Conservation (phyloP, 169 alveolate species). For the Eimeria maxima region DNA sequence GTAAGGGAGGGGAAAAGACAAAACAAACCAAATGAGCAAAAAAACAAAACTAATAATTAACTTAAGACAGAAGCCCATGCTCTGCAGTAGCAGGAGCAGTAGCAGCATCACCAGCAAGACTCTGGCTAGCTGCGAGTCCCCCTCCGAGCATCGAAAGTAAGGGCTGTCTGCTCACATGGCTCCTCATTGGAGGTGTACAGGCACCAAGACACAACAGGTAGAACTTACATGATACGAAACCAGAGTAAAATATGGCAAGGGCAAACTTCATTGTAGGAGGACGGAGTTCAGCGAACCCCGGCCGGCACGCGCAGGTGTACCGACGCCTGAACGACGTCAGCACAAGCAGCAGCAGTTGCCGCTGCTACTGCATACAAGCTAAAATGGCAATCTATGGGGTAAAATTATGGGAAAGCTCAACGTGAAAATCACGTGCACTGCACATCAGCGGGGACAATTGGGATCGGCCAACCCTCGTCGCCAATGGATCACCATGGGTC, state of each 20-base stretch:
- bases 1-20: not conserved
- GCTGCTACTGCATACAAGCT: not conserved
- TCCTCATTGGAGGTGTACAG: not conserved
- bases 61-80: not conserved
- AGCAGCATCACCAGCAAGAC: slow-evolving; percentile 15
- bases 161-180: not conserved
- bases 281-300: slow-evolving; percentile 18
- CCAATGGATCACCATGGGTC: slow-evolving; percentile 28
- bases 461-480: not conserved
- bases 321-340: not conserved
- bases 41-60: not conserved
- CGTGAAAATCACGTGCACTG: not conserved
- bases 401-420: not conserved
- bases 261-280: not conserved
- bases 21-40: not conserved
- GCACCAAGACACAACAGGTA: not conserved
- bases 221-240: not conserved
- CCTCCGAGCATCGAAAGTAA: slow-evolving; percentile 21
- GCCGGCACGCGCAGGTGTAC: not conserved
- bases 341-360: not conserved
- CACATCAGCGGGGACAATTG: not conserved
- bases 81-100: slow-evolving; percentile 9
- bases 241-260: not conserved
- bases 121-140: slow-evolving; percentile 49
- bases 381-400: not conserved